Base-by-base conservation (phyloP, 2,329 filamentous ascomycete species). In the Endocalyx cinctus region DNA sequence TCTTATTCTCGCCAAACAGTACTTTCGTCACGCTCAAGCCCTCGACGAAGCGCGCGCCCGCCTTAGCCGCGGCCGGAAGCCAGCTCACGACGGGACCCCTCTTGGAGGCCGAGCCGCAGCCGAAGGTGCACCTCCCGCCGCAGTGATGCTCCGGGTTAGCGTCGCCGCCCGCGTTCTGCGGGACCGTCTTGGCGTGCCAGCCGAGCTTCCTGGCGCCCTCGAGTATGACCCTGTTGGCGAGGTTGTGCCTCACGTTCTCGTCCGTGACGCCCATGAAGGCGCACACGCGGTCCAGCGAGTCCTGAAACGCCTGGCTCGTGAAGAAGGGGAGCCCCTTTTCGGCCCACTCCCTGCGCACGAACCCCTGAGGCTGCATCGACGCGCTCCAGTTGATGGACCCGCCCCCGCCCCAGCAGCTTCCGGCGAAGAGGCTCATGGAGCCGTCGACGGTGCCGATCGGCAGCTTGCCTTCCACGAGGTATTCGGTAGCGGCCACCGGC, bases 331-430 rank as follows among this genome's bases (percentile, higher is more conserved):
- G 59, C 1, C 77, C 77, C 6, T 56, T 50, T 29, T 65, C 57
- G 1, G 78, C 72, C 82, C 83, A 87, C 56, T 87, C 81, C 43
- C 74, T 63, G 4, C 82, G 71, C 1, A 87, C 80, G 42, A 68
- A 80, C 4, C 67, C 70, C 47, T 82, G 80, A 0, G 79, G 79
- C 32, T 58, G 58, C 14, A 65, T 49, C 31, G 51, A 54, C 6
- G 58, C 63, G 30, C 58, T 77, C 82, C 82, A 87, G 50, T 87
- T 87, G 36, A 87, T 58, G 0, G 79, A 82, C 5, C 82, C 82
- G 15, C 83, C 83, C 11, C 83, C 83, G n/a, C 83, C 83, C 71
- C 77, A 86, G 3, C 70, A 69, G 27, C 72, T 71, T 1, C 79
- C 83, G 0, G 79, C 70, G 3, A 81, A 49, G 6, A 84, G 56